These are phyloP conservation scores for Bretziella fagacearum DNA, from an alignment of 2,329 filamentous ascomycete species.

Conservation along the genomic window DNA sequence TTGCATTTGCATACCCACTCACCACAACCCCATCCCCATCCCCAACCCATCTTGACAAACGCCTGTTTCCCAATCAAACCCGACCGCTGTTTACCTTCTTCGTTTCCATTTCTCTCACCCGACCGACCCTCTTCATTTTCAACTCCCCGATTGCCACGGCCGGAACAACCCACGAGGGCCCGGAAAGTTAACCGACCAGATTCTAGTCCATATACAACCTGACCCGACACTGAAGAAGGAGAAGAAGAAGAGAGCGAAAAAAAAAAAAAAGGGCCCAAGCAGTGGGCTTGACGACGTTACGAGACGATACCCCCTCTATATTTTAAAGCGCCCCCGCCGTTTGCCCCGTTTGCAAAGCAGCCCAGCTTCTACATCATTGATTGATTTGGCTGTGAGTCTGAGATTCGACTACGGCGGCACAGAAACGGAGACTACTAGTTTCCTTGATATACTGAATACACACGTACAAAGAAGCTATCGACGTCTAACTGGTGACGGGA, in stretches of 20 bases:
- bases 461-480: too few relatives aligned
- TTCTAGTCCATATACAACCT: too few relatives aligned
- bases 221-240: too few relatives aligned
- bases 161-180: too few relatives aligned
- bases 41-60: background rate
- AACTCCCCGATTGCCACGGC: background rate
- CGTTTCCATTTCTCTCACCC: background rate
- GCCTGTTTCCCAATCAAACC: background rate
- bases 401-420: background rate
- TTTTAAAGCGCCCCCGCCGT: slow-evolving; percentile 3
- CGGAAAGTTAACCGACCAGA: too few relatives aligned
- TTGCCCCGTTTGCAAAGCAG: slow-evolving; percentile 1
- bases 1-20: background rate
- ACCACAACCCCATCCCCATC: background rate
- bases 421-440: background rate
- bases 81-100: background rate
- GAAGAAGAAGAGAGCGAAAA: too few relatives aligned
- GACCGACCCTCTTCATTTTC: background rate
- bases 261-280: background rate
- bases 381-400: background rate
- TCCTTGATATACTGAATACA: background rate
- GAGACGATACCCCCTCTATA: slow-evolving; percentile 3
- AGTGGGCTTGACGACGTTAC: background rate
- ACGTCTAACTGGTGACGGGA: too few relatives aligned
- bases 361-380: background rate